These are phyloP conservation scores for Rhodotorula glutinis DNA, from an alignment of 1,284 basidiomycete species.

Conservation along the genomic window DNA sequence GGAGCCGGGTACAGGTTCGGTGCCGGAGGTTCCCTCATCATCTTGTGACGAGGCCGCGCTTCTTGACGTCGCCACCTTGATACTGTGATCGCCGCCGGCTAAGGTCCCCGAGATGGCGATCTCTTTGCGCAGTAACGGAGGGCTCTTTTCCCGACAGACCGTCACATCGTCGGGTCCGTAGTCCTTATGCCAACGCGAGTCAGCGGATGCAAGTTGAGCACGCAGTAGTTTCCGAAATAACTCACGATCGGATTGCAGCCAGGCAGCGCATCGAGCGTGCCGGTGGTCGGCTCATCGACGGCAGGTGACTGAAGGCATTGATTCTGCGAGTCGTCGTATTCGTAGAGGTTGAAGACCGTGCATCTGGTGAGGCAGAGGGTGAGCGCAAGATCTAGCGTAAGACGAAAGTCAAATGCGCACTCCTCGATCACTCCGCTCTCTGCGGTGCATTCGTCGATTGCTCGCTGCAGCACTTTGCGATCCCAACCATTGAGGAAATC, in stretches of 20 bases:
- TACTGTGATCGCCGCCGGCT: background rate
- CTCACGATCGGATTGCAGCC: conserved; percentile 25
- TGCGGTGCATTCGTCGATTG: conserved; percentile 21
- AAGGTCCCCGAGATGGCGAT: conserved; percentile 12
- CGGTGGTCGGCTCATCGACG: conserved; percentile 4
- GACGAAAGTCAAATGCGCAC: background rate
- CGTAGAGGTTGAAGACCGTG: conserved; percentile 11
- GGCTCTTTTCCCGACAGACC: conserved; percentile 15
- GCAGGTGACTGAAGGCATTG: conserved; percentile 4
- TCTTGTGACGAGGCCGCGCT: background rate
- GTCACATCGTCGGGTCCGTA: conserved; percentile 19
- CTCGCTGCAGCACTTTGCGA: conserved; percentile 15
- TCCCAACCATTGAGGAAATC: conserved; percentile 30
- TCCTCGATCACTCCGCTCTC: conserved; percentile 23
- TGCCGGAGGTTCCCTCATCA: too few relatives aligned
- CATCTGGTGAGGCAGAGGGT: background rate
- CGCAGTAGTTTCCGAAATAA: rapidly evolving
- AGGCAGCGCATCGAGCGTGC: conserved; percentile 17
- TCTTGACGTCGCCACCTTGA: background rate
- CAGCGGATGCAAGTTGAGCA: background rate
- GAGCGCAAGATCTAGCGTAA: rapidly evolving
- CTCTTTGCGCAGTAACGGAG: background rate
- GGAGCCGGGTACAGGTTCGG: too few relatives aligned
- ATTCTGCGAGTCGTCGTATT: background rate
- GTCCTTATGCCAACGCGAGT: background rate